Conservation (phyloP, 2,329 filamentous ascomycete species). For the Xylariaceae sp. region DNA sequence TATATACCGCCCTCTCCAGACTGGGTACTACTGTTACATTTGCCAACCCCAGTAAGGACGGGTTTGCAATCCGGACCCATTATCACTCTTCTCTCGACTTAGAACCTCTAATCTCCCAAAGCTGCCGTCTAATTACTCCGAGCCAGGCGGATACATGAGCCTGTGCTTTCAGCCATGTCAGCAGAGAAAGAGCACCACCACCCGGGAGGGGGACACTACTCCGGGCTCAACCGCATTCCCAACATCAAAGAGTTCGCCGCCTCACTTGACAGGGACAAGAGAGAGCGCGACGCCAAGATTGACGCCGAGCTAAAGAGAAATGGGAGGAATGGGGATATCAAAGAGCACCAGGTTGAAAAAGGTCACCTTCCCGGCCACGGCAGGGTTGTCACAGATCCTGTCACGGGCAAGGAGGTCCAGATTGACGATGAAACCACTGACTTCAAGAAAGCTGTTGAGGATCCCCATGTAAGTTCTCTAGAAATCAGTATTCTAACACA, state of each 20-base stretch:
- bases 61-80: neutral
- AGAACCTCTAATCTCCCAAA: too few species aligned
- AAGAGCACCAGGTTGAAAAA: conserved; percentile 52
- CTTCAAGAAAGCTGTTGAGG: conserved; percentile 71
- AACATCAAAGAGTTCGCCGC: conserved; percentile 86
- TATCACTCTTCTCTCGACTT: neutral
- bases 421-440: conserved; percentile 82
- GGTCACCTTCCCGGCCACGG: conserved; percentile 54
- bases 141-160: neutral
- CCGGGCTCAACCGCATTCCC: conserved; percentile 81
- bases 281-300: conserved; percentile 73
- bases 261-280: conserved; percentile 80
- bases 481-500: too few species aligned
- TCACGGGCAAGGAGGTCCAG: conserved; percentile 83
- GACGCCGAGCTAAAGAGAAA: conserved; percentile 61
- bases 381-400: conserved; percentile 83
- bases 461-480: conserved; percentile 65
- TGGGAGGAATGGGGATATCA: conserved; percentile 41
- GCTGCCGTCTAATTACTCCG: too few species aligned
- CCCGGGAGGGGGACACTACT: conserved; percentile 67
- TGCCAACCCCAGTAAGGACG: neutral
- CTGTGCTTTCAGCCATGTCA: conserved; percentile 32
- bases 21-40: neutral
- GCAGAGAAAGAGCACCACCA: conserved; percentile 37
- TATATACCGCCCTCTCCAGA: neutral